Percentiles rank a stretch among this genome's conserved stretches.
Conservation (phyloP, 1,284 basidiomycete species). For the Phenoliferia sp. region DNA sequence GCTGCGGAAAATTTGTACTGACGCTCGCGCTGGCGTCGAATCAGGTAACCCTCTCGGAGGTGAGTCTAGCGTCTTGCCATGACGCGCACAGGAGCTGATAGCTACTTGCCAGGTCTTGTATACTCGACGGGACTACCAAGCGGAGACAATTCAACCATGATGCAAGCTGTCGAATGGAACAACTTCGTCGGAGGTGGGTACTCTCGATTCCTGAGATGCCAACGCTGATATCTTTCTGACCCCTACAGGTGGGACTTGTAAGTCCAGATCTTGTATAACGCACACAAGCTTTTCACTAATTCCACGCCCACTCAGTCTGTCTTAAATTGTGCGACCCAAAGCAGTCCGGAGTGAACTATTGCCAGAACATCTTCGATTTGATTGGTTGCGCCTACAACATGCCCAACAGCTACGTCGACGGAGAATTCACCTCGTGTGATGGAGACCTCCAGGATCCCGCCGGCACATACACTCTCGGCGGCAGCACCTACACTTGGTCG, state of each 20-base stretch:
- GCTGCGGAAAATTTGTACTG: no score
- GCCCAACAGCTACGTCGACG: conserved; percentile 55
- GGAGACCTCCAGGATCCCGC: conserved; percentile 60
- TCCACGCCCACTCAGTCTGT: conserved; percentile 40
- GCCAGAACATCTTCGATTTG: conserved; percentile 50
- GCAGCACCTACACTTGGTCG: conserved; percentile 27
- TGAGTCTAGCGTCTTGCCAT: background rate
- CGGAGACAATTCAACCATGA: conserved; percentile 46
- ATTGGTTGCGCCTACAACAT: conserved; percentile 65
- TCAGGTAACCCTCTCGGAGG: conserved; percentile 37
- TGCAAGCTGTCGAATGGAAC: conserved; percentile 58
- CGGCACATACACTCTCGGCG: conserved; percentile 47
- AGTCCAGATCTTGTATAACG: background rate
- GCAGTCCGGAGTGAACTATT: conserved; percentile 46
- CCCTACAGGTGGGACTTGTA: background rate
- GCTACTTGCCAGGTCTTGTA: conserved; percentile 10
- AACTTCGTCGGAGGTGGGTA: conserved; percentile 22
- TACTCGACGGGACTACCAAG: conserved; percentile 30
- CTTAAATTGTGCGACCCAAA: conserved; percentile 58
- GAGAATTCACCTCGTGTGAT: conserved; percentile 56
- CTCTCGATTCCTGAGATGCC: no score
- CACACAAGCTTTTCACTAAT: background rate
- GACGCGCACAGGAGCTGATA: background rate
- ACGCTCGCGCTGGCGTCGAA: no score
- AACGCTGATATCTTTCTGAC: no score